A percentile compares a stretch with the other conserved stretches of the same genome.
phyloP scores from a whole-genome alignment of 2,329 filamentous ascomycete genomes.

The Verticillium nubilum region DNA sequence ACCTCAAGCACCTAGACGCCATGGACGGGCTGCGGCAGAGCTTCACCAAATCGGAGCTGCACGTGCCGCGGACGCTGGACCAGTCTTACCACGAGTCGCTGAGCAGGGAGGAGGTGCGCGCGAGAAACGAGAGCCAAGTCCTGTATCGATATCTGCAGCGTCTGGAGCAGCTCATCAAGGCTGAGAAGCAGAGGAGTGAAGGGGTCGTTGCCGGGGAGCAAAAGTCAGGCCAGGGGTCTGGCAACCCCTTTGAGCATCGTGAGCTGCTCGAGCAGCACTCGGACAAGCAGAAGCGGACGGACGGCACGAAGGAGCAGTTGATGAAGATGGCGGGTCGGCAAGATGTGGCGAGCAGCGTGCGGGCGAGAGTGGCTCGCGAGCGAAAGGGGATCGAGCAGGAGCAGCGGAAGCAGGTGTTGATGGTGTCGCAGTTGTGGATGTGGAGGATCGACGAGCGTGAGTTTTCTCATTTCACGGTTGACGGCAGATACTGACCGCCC shows the following conservation, averaged over 20 bases:
- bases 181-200: background rate
- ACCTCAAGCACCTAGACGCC: conserved; percentile 13
- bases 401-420: conserved; percentile 20
- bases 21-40: conserved; percentile 8
- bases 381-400: conserved; percentile 17
- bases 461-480: background rate
- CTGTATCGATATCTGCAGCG: conserved; percentile 8
- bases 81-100: conserved; percentile 13
- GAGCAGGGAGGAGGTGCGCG: conserved; percentile 5
- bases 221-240: background rate
- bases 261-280: conserved; percentile 6
- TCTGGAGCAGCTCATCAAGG: background rate
- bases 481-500: background rate
- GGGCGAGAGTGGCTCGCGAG: conserved; percentile 5
- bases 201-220: background rate
- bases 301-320: conserved; percentile 13
- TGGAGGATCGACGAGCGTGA: conserved; percentile 13
- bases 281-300: conserved; percentile 14
- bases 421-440: conserved; percentile 17
- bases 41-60: conserved; percentile 13
- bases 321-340: conserved; percentile 11
- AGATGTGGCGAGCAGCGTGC: conserved; percentile 12
- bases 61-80: conserved; percentile 11
- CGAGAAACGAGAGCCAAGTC: conserved; percentile 10
- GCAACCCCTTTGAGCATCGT: conserved; percentile 6